Base-by-base conservation (phyloP, 2,329 filamentous ascomycete species). In the Diplodia scrobiculata region DNA sequence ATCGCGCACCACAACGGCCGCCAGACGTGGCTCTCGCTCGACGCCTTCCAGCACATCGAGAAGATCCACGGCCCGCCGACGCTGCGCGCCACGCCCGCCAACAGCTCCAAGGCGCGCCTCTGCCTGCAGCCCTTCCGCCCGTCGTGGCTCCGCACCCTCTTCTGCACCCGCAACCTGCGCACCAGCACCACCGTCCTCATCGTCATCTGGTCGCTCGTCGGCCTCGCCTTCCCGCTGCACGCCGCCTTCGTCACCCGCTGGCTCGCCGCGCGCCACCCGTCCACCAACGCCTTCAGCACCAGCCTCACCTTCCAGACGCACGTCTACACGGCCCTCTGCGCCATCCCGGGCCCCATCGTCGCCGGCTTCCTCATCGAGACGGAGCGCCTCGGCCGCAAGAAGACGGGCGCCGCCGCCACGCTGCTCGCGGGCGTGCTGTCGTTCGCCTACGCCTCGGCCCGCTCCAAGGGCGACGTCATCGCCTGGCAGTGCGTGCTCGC, bases 401-500 rank as follows among this genome's bases (percentile, higher is more conserved):
- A 74, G 72, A 80, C 79, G 5, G 79, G 82, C 76, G 74, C 79
- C 14, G 68, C 81, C 34, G 79, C 79, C 0, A 75, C 76, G 1
- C 74, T 71, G 0, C 70, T 80, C 17, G 81, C 81, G 77, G 80
- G 75, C 27, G 69, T 75, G 7, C 78, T 77, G 41, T 79, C 82
- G 59, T 80, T 82, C 70, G 71, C 81, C 38, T 81, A 80, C 73
- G 76, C 73, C 53, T 73, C 75, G 41, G 80, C 87, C 63, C 82
- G 80, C 5, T 82, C 85, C 53, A 80, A 85, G 0, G 75, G 78
- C 41, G 79, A 81, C 67, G 86, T 90, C 78, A 83, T 91, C 45
- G 81, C 83, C 54, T 89, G 89, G 74, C 87, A 84, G 0, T 91
- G 86, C 69, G 80, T 88, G 68, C 86, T 89, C 73, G 86, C 89